Conservation (phyloP, 164 flowering plant genomes). For the Malania oleifera region DNA sequence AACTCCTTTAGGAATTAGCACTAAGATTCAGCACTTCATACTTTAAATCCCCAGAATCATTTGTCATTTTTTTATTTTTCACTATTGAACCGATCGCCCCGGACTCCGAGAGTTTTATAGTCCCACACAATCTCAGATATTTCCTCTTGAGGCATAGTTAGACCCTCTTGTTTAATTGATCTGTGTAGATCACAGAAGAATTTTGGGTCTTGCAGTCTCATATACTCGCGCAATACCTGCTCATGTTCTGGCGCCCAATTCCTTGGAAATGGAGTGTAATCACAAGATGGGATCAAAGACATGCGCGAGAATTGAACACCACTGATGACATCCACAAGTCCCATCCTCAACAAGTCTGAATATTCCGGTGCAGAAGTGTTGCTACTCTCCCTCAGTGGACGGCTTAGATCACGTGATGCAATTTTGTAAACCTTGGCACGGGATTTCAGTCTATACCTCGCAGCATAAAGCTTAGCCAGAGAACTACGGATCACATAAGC, state of each 20-base stretch:
- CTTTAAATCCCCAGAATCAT: constrained; percentile 9
- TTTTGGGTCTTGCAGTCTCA: constrained; percentile 68
- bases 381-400: constrained; percentile 62
- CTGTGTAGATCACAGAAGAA: constrained; percentile 67
- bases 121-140: constrained; percentile 74
- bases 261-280: constrained; percentile 84
- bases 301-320: constrained; percentile 89
- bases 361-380: constrained; percentile 76
- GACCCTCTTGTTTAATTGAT: constrained; percentile 55
- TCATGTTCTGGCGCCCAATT: constrained; percentile 93
- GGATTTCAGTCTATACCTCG: constrained; percentile 84
- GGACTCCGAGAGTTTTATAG: constrained; percentile 60
- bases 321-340: constrained; percentile 81
- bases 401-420: constrained; percentile 82
- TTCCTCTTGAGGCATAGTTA: constrained; percentile 74
- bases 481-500: constrained; percentile 94
- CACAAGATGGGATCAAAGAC: constrained; percentile 90
- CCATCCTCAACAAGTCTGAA: constrained; percentile 91
- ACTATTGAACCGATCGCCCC: constrained; percentile 23
- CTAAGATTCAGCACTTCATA: no score
- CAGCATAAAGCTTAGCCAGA: constrained; percentile 92
- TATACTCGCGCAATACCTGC: constrained; percentile 63
- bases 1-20: no score
- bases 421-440: constrained; percentile 90
- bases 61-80: constrained; percentile 11